Evolutionary conservation across 169 alveolate species (phyloP).

Genomic region (Toxoplasma gondii): DNA sequence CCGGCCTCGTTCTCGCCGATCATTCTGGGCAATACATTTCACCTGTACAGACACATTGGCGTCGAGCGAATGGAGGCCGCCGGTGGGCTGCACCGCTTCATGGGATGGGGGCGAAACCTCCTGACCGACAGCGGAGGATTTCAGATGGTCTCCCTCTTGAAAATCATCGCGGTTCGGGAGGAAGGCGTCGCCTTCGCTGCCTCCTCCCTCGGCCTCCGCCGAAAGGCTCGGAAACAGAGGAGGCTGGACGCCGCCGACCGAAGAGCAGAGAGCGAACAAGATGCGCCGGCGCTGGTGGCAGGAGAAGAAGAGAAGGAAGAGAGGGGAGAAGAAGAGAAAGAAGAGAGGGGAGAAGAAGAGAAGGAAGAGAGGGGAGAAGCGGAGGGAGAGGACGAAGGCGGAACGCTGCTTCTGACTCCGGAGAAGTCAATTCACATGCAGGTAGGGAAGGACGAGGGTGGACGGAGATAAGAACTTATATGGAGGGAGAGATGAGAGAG

Average conservation of each 20-base stretch:
- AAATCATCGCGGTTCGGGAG: constrained; percentile 91
- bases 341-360: neutral
- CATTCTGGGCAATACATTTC: constrained; percentile 96
- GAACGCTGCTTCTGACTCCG: constrained; percentile 91
- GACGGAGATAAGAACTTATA: neutral
- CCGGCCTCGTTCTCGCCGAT: constrained; percentile 74
- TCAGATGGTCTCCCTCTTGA: constrained; percentile 93
- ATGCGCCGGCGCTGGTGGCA: neutral
- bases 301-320: neutral
- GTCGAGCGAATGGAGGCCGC: constrained; percentile 87
- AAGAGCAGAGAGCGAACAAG: too few relatives aligned
- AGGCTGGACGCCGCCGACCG: too few relatives aligned
- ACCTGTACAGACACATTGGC: constrained; percentile 96
- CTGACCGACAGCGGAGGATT: constrained; percentile 98
- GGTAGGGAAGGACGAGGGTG: constrained; percentile 43
- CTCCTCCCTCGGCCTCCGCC: constrained; percentile 74
- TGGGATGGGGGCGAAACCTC: constrained; percentile 92
- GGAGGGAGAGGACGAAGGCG: neutral
- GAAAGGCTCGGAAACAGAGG: neutral
- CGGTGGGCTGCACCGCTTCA: constrained; percentile 94
- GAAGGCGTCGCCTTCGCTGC: constrained; percentile 93
- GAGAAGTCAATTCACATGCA: constrained; percentile 93
- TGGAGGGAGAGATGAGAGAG: neutral
- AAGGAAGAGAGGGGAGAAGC: neutral
- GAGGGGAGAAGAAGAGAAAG: neutral